phyloP scores from a whole-genome alignment of 2,329 filamentous ascomycete genomes.

The Aspergillus pseudoviridinutans region DNA sequence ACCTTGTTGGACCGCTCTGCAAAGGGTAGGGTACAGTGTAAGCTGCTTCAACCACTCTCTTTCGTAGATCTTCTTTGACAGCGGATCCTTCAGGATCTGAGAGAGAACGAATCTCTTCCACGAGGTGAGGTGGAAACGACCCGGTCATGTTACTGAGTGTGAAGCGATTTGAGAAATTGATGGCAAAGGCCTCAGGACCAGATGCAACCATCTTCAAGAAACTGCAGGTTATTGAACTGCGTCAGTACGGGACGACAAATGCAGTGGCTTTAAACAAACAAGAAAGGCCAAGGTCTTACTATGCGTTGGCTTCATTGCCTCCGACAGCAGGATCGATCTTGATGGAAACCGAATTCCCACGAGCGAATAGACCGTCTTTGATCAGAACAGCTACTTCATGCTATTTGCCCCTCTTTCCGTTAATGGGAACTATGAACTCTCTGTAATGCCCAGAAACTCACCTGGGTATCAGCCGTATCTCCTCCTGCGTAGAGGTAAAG shows the following conservation, averaged over 20 bases:
- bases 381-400: slow-evolving; percentile 42
- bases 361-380: slow-evolving; percentile 31
- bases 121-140: slow-evolving; percentile 43
- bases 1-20: slow-evolving; percentile 54
- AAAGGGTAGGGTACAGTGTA: slow-evolving; percentile 50
- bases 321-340: slow-evolving; percentile 42
- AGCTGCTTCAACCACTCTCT: slow-evolving; percentile 24
- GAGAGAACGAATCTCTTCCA: slow-evolving; percentile 36
- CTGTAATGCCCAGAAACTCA: slow-evolving; percentile 23
- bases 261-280: not conserved
- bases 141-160: slow-evolving; percentile 63
- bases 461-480: slow-evolving; percentile 47
- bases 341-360: slow-evolving; percentile 43
- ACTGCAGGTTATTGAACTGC: slow-evolving; percentile 29
- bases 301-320: slow-evolving; percentile 50
- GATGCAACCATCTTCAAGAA: slow-evolving; percentile 58
- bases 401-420: slow-evolving; percentile 21
- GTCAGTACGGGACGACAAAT: not conserved
- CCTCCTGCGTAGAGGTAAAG: slow-evolving; percentile 60
- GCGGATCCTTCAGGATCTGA: slow-evolving; percentile 24
- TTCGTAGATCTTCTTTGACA: slow-evolving; percentile 23
- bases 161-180: slow-evolving; percentile 62
- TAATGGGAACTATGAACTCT: not conserved
- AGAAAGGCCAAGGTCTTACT: slow-evolving; percentile 39
- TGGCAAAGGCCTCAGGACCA: slow-evolving; percentile 51